Percentiles rank a stretch among this genome's conserved stretches.
Evolutionary conservation across 1,284 basidiomycete genomes (phyloP).

Genomic region (Malassezia psittaci): DNA sequence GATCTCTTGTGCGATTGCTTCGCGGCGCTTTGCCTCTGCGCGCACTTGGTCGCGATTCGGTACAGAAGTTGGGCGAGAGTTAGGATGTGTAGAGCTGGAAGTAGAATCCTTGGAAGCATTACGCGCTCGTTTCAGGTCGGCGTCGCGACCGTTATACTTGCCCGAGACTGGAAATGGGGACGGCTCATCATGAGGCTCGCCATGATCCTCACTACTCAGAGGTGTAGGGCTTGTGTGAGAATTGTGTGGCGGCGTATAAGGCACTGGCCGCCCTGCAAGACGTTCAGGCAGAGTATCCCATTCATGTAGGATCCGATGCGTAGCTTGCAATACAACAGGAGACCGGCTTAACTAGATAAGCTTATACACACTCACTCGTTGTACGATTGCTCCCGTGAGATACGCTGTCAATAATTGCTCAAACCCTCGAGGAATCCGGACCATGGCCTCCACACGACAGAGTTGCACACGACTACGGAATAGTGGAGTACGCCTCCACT

Average conservation of each 20-base stretch:
- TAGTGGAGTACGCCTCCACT: no score
- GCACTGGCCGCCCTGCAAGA: constrained; percentile 9
- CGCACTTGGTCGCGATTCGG: no score
- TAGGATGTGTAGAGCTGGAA: no score
- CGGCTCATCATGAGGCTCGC: constrained; percentile 13
- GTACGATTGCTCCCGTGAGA: neutral
- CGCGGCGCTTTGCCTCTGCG: neutral
- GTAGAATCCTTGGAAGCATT: neutral
- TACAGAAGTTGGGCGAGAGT: no score
- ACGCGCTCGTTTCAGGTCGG: neutral
- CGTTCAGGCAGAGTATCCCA: constrained; percentile 13
- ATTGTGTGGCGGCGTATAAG: neutral
- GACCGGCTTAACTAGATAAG: constrained; percentile 10
- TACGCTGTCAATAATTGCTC: constrained; percentile 12
- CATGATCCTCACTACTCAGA: constrained; percentile 8
- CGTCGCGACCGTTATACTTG: neutral
- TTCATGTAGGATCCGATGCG: constrained; percentile 16
- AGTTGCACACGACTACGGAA: neutral
- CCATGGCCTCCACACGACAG: constrained; percentile 7
- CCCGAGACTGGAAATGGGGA: constrained; percentile 14
- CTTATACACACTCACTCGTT: constrained; percentile 2
- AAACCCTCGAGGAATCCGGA: neutral
- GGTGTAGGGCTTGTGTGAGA: neutral
- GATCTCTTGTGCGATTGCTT: neutral
- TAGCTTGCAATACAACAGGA: constrained; percentile 2